Evolutionary conservation across 495 filamentous ascomycete genomes (phyloP), one percentile per base, ranked within the genome.

Genomic region (Aspergillus cavernicola): DNA sequence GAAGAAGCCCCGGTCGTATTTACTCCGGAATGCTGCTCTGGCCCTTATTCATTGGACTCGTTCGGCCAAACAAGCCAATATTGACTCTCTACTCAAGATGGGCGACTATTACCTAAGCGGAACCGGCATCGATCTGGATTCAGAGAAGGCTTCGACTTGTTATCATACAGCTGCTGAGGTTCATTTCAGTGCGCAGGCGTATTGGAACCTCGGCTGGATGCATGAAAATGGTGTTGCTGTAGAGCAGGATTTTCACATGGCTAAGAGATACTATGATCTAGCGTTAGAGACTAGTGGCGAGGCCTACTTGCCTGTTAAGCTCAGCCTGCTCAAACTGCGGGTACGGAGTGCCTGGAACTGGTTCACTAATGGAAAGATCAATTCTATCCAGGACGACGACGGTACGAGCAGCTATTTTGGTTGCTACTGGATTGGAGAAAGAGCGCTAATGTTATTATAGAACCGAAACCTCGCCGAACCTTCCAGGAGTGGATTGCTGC

Each of bases 131-230:
- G 29, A 52, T 7, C 50, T 73, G 2, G 90, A 95, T 60, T 71
- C 82, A 7, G 90, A 96, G 54, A 97, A 96, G 67, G 93, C 93
- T 1, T 92, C 91, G 0, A 82, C 86, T 18, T 97, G 95, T 71
- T 99, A 97, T 58, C 85, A 87, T 47, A 87, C 86, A 8, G 93
- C 93, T 5, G 91, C 92, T 1, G 93, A 98, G 61, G 89, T 84
- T 43, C 82, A 90, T 60, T 88, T 89, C 61, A 93, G 89, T 63
- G 92, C 92, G 22, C 93, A 97, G 72, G 95, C 95, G 11, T 84
- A 96, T 50, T 99, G 90, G 82, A 97, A 99, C 58, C 76, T 99
- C 11, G 93, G 93, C 12, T 99, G 93, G 93, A 97, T 99, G 89
- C 90, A 99, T 68, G 93, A 99, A 70, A 97, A 97, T 63, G 93